phyloP scores from a whole-genome alignment of 169 alveolate species.

The Theileria luwenshuni region DNA sequence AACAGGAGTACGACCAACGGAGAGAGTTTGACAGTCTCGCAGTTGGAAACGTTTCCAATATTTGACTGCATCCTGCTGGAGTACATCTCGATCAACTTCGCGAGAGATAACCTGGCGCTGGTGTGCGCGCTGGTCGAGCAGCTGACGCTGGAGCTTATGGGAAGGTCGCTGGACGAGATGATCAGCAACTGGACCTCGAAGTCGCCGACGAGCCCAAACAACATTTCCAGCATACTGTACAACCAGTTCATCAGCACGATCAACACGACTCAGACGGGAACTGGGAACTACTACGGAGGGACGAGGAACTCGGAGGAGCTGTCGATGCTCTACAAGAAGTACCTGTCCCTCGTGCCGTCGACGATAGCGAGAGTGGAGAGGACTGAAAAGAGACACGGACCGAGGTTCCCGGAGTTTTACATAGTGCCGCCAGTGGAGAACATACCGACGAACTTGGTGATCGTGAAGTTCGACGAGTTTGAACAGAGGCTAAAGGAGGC shows the following conservation, averaged over 20 bases:
- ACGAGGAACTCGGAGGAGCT: conserved; percentile 3
- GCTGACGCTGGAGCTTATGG: conserved; percentile 73
- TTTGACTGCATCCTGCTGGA: conserved; percentile 39
- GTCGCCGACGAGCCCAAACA: neutral
- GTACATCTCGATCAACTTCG: conserved; percentile 61
- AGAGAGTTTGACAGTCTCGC: too few species aligned
- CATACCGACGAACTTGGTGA: conserved; percentile 58
- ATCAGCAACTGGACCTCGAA: conserved; percentile 57
- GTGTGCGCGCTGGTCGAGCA: conserved; percentile 77
- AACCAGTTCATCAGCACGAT: conserved; percentile 19
- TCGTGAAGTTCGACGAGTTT: conserved; percentile 55
- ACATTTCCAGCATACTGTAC: conserved; percentile 17
- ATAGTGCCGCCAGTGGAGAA: conserved; percentile 63
- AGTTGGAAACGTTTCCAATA: conserved; percentile 17
- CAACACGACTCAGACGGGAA: neutral
- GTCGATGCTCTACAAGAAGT: conserved; percentile 38
- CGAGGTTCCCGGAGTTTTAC: conserved; percentile 53
- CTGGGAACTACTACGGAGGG: neutral
- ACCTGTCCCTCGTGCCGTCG: conserved; percentile 50
- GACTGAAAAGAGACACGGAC: conserved; percentile 37
- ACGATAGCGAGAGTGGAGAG: conserved; percentile 50
- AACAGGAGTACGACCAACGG: neutral
- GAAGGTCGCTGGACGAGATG: conserved; percentile 68
- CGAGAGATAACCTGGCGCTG: conserved; percentile 76
- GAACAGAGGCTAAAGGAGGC: conserved; percentile 68